These are phyloP conservation scores for Pyronema omphalodes DNA, from an alignment of 495 filamentous ascomycete genomes.

Conservation along the genomic window DNA sequence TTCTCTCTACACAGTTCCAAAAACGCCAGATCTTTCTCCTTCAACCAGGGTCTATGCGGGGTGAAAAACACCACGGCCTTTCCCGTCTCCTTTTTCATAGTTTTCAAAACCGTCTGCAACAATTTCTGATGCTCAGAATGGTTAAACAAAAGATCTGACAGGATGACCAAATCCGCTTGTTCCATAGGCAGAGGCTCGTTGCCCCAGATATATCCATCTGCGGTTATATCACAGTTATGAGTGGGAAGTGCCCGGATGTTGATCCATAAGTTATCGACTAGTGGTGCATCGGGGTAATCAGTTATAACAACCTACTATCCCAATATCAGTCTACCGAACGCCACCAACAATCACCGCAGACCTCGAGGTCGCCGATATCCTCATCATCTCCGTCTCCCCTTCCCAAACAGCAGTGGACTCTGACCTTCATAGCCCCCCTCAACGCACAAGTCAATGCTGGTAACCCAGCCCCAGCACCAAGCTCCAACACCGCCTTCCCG, in stretches of 20 bases:
- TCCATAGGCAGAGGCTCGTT: constrained; percentile 21
- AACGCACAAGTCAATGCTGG: constrained; percentile 59
- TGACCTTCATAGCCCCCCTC: constrained; percentile 38
- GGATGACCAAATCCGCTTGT: constrained; percentile 60
- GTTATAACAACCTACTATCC: constrained; percentile 51
- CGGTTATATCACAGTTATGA: constrained; percentile 21
- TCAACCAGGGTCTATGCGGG: constrained; percentile 77
- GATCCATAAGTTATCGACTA: constrained; percentile 52
- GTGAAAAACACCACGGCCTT: constrained; percentile 80
- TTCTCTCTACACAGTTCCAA: constrained; percentile 51
- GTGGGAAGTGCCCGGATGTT: constrained; percentile 43
- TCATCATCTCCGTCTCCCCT: no score
- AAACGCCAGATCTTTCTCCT: constrained; percentile 66
- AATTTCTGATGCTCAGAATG: constrained; percentile 68
- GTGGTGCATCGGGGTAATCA: constrained; percentile 69
- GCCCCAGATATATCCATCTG: constrained; percentile 70
- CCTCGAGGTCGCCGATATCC: no score
- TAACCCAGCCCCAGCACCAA: constrained; percentile 76
- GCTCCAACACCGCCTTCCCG: constrained; percentile 56
- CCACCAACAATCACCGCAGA: no score
- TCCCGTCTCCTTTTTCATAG: constrained; percentile 35
- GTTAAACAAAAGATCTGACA: constrained; percentile 79
- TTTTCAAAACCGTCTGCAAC: constrained; percentile 45
- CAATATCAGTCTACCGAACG: not conserved
- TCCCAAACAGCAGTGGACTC: not conserved